Percentiles rank a stretch among this genome's conserved stretches.
These are phyloP conservation scores for Sporormia fimetaria DNA, from an alignment of 495 filamentous ascomycete species.

Conservation along the genomic window DNA sequence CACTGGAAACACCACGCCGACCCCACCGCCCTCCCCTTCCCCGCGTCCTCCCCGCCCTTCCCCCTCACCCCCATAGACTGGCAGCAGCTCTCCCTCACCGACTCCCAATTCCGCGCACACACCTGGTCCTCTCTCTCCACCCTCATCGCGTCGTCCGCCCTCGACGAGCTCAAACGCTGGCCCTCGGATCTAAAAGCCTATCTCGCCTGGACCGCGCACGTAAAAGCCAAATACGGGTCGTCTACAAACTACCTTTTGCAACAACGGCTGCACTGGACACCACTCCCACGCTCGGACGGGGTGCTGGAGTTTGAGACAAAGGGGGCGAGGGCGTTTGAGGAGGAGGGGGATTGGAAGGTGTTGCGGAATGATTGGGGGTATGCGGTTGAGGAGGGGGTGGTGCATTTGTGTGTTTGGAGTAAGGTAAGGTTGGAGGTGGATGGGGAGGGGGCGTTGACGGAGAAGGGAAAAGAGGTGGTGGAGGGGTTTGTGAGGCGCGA, in stretches of 20 bases:
- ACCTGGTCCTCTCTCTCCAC: slow-evolving; percentile 29
- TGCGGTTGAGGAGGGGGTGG: slow-evolving; percentile 55
- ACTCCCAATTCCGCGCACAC: slow-evolving; percentile 29
- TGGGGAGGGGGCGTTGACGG: slow-evolving; percentile 57
- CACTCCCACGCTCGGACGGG: slow-evolving; percentile 25
- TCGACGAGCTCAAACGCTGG: slow-evolving; percentile 64
- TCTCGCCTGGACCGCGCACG: slow-evolving; percentile 61
- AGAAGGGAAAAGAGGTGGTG: slow-evolving; percentile 49
- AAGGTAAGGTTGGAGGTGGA: slow-evolving; percentile 48
- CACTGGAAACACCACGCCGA: slow-evolving; percentile 15
- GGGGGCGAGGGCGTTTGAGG: slow-evolving; percentile 52
- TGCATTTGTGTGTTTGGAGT: slow-evolving; percentile 61
- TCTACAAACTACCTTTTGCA: slow-evolving; percentile 66
- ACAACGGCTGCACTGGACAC: slow-evolving; percentile 60
- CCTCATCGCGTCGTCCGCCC: slow-evolving; percentile 49
- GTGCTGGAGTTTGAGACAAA: slow-evolving; percentile 40
- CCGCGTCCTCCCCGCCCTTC: slow-evolving; percentile 28
- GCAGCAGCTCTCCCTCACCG: slow-evolving; percentile 25
- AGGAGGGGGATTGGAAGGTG: slow-evolving; percentile 61
- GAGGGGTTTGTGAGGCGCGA: slow-evolving; percentile 53
- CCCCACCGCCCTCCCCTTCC: slow-evolving; percentile 20
- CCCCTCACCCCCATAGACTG: slow-evolving; percentile 30
- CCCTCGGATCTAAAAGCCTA: slow-evolving; percentile 79
- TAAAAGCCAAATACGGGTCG: slow-evolving; percentile 59
- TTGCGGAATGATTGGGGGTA: slow-evolving; percentile 91